Conservation (phyloP, 352 stramenopile species). For the Phytophthora pistaciae region DNA sequence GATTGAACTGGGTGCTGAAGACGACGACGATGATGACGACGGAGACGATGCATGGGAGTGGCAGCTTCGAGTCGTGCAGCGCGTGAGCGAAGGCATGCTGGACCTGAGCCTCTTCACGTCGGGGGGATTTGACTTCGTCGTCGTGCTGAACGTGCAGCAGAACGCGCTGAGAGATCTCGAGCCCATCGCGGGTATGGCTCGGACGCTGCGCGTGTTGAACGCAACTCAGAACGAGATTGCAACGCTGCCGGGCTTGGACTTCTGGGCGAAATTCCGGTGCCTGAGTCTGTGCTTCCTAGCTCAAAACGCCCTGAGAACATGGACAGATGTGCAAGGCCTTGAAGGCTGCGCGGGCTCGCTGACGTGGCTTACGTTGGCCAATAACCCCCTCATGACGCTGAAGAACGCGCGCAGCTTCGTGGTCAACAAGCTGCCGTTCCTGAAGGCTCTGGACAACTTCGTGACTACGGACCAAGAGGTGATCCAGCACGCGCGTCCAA, state of each 20-base stretch:
- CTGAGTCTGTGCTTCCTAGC: slow-evolving; percentile 70
- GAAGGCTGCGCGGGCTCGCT: slow-evolving; percentile 46
- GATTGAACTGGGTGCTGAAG: background rate
- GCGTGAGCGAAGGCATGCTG: slow-evolving; percentile 45
- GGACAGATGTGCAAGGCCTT: slow-evolving; percentile 60
- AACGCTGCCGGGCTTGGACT: slow-evolving; percentile 48
- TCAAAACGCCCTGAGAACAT: slow-evolving; percentile 60
- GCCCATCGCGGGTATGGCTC: slow-evolving; percentile 49
- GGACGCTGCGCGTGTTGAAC: slow-evolving; percentile 70
- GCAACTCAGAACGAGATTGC: slow-evolving; percentile 61
- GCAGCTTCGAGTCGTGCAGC: slow-evolving; percentile 66
- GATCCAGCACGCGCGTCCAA: slow-evolving; percentile 54
- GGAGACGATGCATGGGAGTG: slow-evolving; percentile 41
- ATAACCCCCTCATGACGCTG: slow-evolving; percentile 70
- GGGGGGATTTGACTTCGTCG: slow-evolving; percentile 58
- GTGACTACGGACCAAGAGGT: slow-evolving; percentile 74
- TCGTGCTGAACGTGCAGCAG: slow-evolving; percentile 69
- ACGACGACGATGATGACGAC: slow-evolving; percentile 19
- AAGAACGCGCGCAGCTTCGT: slow-evolving; percentile 67
- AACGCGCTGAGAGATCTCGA: slow-evolving; percentile 66
- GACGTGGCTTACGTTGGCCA: slow-evolving; percentile 65
- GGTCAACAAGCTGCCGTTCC: slow-evolving; percentile 71
- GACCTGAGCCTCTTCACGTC: slow-evolving; percentile 44
- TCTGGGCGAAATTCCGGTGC: slow-evolving; percentile 62
- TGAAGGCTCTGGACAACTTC: slow-evolving; percentile 70